Conservation (phyloP, 495 filamentous ascomycete species). For the Penicillium paxilli region DNA sequence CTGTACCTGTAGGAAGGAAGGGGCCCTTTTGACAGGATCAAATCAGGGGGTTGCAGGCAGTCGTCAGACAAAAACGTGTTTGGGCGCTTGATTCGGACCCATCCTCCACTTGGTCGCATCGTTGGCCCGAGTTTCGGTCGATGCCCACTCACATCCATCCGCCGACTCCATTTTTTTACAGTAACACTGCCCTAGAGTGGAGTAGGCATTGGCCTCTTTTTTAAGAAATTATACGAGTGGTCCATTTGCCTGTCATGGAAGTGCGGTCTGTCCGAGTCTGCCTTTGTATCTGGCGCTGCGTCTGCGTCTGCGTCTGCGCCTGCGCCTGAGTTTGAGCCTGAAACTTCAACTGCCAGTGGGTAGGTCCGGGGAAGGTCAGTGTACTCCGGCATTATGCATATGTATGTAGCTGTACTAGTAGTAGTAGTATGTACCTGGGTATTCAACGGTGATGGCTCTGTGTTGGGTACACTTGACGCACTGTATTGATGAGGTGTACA, state of each 20-base stretch:
- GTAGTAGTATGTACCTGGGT: no score
- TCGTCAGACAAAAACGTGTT: slow-evolving; percentile 22
- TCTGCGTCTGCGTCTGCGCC: neutral
- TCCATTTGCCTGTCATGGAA: neutral
- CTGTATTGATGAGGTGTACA: neutral
- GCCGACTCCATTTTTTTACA: neutral
- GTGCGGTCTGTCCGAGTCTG: neutral
- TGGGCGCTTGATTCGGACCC: slow-evolving; percentile 15
- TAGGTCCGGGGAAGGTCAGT: neutral
- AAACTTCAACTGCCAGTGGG: no score
- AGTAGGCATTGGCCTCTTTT: neutral
- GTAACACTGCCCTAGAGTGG: neutral
- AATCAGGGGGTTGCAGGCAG: slow-evolving; percentile 1
- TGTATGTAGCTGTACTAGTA: neutral
- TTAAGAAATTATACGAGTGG: neutral
- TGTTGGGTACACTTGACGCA: neutral
- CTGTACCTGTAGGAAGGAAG: no score
- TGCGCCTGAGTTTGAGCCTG: neutral
- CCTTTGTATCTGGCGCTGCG: neutral
- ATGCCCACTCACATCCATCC: slow-evolving; percentile 5
- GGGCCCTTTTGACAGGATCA: neutral
- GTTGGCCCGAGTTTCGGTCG: slow-evolving; percentile 17
- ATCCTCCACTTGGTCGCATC: slow-evolving; percentile 6
- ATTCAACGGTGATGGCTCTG: no score
- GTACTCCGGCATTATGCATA: neutral